Evolutionary conservation across 2,329 filamentous ascomycete species (phyloP).

Genomic region (Pseudomassariella vexata): DNA sequence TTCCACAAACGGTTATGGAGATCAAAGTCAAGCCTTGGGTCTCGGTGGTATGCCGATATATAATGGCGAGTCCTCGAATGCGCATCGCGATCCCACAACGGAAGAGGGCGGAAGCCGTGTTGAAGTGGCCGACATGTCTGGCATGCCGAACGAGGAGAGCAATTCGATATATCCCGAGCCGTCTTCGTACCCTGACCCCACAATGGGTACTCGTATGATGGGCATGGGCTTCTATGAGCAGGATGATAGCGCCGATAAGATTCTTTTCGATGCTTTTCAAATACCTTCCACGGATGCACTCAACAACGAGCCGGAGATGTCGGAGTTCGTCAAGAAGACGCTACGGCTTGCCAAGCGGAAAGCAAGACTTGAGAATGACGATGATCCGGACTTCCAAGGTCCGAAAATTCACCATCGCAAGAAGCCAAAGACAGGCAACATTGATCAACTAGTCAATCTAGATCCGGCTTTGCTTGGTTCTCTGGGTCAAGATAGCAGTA

Average conservation of each 20-base stretch:
- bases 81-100: too few relatives aligned
- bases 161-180: slow-evolving; percentile 21
- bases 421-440: slow-evolving; percentile 30
- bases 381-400: slow-evolving; percentile 47
- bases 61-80: too few relatives aligned
- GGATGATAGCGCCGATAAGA: slow-evolving; percentile 50
- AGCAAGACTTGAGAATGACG: slow-evolving; percentile 45
- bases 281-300: slow-evolving; percentile 41
- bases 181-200: slow-evolving; percentile 38
- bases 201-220: slow-evolving; percentile 44
- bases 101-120: slow-evolving; percentile 16
- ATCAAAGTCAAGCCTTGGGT: too few relatives aligned
- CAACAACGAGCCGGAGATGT: slow-evolving; percentile 37
- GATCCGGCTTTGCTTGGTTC: slow-evolving; percentile 46
- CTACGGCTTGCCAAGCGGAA: slow-evolving; percentile 48
- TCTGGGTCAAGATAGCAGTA: slow-evolving; percentile 15
- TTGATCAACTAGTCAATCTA: slow-evolving; percentile 36
- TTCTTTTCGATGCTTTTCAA: slow-evolving; percentile 55
- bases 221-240: slow-evolving; percentile 58
- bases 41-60: too few relatives aligned
- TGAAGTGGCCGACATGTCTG: slow-evolving; percentile 25
- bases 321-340: slow-evolving; percentile 50
- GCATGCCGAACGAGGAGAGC: slow-evolving; percentile 19
- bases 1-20: slow-evolving; percentile 24
- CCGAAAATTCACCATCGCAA: slow-evolving; percentile 36